Evolutionary conservation across 176 grass and related monocot genomes (phyloP).

Genomic region (Alopecurus myosuroides): DNA sequence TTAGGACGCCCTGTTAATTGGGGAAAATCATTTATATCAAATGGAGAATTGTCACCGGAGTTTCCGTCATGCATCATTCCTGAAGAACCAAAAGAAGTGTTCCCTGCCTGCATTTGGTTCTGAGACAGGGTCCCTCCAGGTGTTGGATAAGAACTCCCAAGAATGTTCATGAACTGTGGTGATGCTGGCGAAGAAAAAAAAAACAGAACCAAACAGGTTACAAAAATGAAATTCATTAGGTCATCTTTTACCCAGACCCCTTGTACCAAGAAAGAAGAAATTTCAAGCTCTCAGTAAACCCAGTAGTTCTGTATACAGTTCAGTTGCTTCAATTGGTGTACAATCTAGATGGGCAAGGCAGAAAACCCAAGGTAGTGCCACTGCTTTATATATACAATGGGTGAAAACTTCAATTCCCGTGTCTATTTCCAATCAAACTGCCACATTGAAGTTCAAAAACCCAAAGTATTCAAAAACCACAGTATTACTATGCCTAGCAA

Average conservation of each 20-base stretch:
- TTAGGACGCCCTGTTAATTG: constrained; percentile 78
- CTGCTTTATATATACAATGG: background rate
- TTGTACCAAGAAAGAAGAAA: background rate
- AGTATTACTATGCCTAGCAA: too few species aligned
- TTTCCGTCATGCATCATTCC: constrained; percentile 81
- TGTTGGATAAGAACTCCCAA: constrained; percentile 71
- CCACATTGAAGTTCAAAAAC: constrained; percentile 1
- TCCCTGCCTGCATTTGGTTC: constrained; percentile 74
- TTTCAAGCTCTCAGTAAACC: background rate
- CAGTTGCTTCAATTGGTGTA: background rate
- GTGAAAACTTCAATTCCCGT: background rate
- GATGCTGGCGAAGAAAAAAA: constrained; percentile 19
- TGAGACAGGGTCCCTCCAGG: constrained; percentile 59
- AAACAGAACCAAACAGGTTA: background rate
- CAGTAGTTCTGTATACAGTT: constrained; percentile 1
- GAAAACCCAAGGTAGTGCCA: background rate
- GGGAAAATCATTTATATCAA: constrained; percentile 98
- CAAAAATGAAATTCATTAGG: background rate
- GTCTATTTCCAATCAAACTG: background rate
- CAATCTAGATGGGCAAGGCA: background rate
- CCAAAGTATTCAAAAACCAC: too few species aligned
- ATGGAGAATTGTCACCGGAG: constrained; percentile 67
- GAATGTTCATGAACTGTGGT: constrained; percentile 79
- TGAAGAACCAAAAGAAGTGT: constrained; percentile 60
- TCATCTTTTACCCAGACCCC: background rate